These are phyloP conservation scores for Aspergillus sparsus DNA, from an alignment of 495 filamentous ascomycete genomes.

Conservation along the genomic window DNA sequence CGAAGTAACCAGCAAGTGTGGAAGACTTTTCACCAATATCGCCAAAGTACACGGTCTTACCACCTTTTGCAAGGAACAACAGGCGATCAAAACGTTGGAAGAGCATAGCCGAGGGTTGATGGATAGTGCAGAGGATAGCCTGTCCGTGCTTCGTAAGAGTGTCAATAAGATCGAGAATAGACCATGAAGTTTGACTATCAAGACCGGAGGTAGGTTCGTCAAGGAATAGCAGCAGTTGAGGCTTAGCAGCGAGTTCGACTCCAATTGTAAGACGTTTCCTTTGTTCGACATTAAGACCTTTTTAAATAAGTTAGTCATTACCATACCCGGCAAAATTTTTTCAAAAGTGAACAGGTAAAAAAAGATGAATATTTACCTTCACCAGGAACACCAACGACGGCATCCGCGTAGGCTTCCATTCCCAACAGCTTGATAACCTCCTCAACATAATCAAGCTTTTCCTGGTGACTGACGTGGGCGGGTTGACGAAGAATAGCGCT, in stretches of 20 bases:
- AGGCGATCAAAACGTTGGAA: slow-evolving; percentile 95
- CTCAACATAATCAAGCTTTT: slow-evolving; percentile 87
- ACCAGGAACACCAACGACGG: slow-evolving; percentile 46
- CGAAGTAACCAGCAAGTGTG: slow-evolving; percentile 75
- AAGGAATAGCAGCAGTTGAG: slow-evolving; percentile 80
- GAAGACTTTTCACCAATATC: slow-evolving; percentile 80
- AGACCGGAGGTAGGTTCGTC: slow-evolving; percentile 91
- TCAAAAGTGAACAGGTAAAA: background rate
- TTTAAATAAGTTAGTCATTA: slow-evolving; percentile 4
- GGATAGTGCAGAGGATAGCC: slow-evolving; percentile 93
- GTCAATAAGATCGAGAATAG: slow-evolving; percentile 79
- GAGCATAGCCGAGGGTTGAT: slow-evolving; percentile 91
- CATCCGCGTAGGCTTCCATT: slow-evolving; percentile 62
- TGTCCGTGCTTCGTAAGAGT: slow-evolving; percentile 87
- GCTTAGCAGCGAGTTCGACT: slow-evolving; percentile 89
- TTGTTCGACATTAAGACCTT: slow-evolving; percentile 90
- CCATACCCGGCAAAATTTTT: background rate
- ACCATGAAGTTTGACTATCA: slow-evolving; percentile 89
- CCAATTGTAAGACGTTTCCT: slow-evolving; percentile 86
- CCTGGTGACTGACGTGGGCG: slow-evolving; percentile 62
- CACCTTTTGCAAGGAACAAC: slow-evolving; percentile 78
- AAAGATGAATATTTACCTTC: slow-evolving; percentile 39
- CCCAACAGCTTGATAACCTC: slow-evolving; percentile 92
- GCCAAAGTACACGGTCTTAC: slow-evolving; percentile 87
- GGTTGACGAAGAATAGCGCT: slow-evolving; percentile 85